Evolutionary conservation across 169 alveolate species (phyloP).

Genomic region (Pseudocohnilembus persalinus): DNA sequence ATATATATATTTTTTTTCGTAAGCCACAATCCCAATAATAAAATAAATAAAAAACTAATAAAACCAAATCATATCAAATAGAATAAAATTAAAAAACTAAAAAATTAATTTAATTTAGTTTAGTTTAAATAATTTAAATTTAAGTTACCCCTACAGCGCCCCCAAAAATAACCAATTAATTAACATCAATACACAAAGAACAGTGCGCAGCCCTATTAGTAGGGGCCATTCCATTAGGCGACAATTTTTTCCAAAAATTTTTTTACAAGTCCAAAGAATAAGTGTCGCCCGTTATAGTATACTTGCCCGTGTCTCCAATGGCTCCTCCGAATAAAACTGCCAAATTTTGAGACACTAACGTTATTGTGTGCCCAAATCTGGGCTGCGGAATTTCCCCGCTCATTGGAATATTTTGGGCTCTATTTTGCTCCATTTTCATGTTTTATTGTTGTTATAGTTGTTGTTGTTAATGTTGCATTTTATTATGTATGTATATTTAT

Average conservation of each 20-base stretch:
- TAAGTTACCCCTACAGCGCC: constrained; percentile 96
- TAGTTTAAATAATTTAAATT: no score
- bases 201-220: constrained; percentile 99
- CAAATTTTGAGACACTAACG: constrained; percentile 84
- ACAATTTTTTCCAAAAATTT: constrained; percentile 83
- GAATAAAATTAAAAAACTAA: no score
- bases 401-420: no score
- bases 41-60: no score
- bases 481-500: no score
- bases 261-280: constrained; percentile 56
- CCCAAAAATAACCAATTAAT: constrained; percentile 96
- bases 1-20: no score
- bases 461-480: no score
- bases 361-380: constrained; percentile 97
- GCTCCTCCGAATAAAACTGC: constrained; percentile 80
- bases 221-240: constrained; percentile 89
- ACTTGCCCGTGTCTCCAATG: constrained; percentile 93
- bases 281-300: constrained; percentile 97
- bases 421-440: constrained; percentile 35
- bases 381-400: constrained; percentile 97
- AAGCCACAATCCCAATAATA: no score
- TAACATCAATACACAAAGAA: constrained; percentile 95
- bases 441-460: constrained; percentile 24
- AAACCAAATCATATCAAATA: no score
- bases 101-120: no score